These are phyloP conservation scores for Paecilomyces dactylethromorphus DNA, from an alignment of 2,329 filamentous ascomycete species.

Conservation along the genomic window DNA sequence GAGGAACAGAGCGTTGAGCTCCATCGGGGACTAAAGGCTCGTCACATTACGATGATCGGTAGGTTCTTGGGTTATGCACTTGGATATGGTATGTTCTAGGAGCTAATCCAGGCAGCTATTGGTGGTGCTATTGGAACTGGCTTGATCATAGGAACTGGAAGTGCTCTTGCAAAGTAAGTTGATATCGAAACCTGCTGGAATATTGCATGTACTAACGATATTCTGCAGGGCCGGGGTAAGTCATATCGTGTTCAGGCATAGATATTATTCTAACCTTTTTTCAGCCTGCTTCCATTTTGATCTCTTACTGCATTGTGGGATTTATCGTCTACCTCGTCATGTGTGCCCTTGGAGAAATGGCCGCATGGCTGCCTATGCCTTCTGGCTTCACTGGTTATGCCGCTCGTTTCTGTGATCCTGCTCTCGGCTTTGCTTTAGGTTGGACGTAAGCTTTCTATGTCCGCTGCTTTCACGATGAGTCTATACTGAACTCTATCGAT, in stretches of 20 bases:
- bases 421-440: slow-evolving; percentile 71
- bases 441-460: slow-evolving; percentile 49
- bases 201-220: not conserved
- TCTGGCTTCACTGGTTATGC: slow-evolving; percentile 79
- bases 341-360: slow-evolving; percentile 78
- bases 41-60: slow-evolving; percentile 39
- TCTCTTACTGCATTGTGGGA: slow-evolving; percentile 38
- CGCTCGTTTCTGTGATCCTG: slow-evolving; percentile 70
- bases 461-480: not conserved
- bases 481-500: not conserved
- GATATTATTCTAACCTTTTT: slow-evolving; percentile 6
- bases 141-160: slow-evolving; percentile 35
- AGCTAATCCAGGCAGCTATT: slow-evolving; percentile 22
- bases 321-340: slow-evolving; percentile 72
- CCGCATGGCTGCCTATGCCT: slow-evolving; percentile 69
- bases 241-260: slow-evolving; percentile 1
- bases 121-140: slow-evolving; percentile 39
- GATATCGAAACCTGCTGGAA: not conserved
- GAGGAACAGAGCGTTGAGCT: slow-evolving; percentile 25
- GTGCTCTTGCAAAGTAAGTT: slow-evolving; percentile 29
- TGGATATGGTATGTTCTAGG: slow-evolving; percentile 2
- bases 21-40: slow-evolving; percentile 36
- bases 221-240: slow-evolving; percentile 29
- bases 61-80: slow-evolving; percentile 1
- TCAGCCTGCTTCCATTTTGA: slow-evolving; percentile 35